Conservation (phyloP, 768 basidiomycete genomes). For the Neoboletus brunneissimus region DNA sequence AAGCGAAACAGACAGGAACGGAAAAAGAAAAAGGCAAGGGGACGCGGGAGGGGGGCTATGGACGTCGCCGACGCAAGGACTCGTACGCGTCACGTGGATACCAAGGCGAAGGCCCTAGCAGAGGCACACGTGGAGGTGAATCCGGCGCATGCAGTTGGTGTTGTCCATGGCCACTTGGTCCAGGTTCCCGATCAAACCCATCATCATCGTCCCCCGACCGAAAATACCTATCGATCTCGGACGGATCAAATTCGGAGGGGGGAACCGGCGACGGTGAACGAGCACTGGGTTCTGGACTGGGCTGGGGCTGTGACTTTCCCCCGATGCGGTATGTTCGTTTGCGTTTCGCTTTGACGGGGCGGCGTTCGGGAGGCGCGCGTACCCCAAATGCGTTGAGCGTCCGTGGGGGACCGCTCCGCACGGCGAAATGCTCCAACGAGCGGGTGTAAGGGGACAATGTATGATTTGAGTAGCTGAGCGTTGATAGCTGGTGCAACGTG, state of each 20-base stretch:
- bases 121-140: background rate
- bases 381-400: slow-evolving; percentile 35
- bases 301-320: slow-evolving; percentile 13
- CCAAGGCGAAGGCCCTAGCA: background rate
- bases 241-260: slow-evolving; percentile 60
- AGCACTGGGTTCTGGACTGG: background rate
- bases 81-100: slow-evolving; percentile 8
- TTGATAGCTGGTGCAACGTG: slow-evolving; percentile 81
- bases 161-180: background rate
- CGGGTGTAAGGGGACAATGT: slow-evolving; percentile 94
- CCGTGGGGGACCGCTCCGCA: slow-evolving; percentile 80
- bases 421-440: slow-evolving; percentile 86
- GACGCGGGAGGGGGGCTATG: background rate
- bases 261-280: slow-evolving; percentile 34
- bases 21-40: background rate
- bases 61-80: slow-evolving; percentile 10
- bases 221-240: slow-evolving; percentile 78
- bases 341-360: slow-evolving; percentile 67
- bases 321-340: slow-evolving; percentile 72
- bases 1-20: background rate
- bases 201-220: slow-evolving; percentile 34
- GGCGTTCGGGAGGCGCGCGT: slow-evolving; percentile 41
- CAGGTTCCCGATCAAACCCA: background rate
- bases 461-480: slow-evolving; percentile 85
- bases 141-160: background rate